These are phyloP conservation scores for Pyrus pyrifolia DNA, from an alignment of 306 rosid genomes.

Conservation along the genomic window DNA sequence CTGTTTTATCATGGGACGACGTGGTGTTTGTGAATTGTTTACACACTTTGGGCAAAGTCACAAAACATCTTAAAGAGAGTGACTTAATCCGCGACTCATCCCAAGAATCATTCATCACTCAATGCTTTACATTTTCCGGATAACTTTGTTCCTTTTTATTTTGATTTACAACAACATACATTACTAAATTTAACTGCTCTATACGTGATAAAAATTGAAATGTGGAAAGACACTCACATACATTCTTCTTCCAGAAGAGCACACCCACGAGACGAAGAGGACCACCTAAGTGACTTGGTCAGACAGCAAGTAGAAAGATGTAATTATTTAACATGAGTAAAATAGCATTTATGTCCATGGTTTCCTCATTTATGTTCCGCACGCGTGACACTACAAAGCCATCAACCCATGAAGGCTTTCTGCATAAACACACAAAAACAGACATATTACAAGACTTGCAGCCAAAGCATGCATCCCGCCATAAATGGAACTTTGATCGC, in stretches of 20 bases:
- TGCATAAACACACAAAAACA: neutral
- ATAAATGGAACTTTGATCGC: neutral
- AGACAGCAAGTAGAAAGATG: neutral
- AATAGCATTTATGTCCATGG: neutral
- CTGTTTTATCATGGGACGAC: no score
- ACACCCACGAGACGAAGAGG: neutral
- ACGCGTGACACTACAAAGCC: neutral
- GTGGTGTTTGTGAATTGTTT: no score
- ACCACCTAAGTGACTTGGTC: neutral
- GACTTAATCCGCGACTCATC: no score
- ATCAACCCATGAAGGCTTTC: neutral
- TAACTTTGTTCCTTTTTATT: no score
- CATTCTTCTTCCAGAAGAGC: no score
- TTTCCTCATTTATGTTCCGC: neutral
- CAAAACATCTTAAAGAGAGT: no score
- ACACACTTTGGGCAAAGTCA: no score
- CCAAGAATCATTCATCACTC: no score
- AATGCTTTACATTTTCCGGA: no score
- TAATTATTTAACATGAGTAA: neutral
- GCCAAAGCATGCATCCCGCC: neutral
- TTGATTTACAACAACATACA: no score
- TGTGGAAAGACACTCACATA: neutral
- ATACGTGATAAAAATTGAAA: no score
- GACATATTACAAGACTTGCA: neutral
- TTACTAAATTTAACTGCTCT: neutral